A percentile compares a stretch with the other conserved stretches of the same genome.
phyloP scores from a whole-genome alignment of 805 yeast species.

The Barnettozyma siamensis region DNA sequence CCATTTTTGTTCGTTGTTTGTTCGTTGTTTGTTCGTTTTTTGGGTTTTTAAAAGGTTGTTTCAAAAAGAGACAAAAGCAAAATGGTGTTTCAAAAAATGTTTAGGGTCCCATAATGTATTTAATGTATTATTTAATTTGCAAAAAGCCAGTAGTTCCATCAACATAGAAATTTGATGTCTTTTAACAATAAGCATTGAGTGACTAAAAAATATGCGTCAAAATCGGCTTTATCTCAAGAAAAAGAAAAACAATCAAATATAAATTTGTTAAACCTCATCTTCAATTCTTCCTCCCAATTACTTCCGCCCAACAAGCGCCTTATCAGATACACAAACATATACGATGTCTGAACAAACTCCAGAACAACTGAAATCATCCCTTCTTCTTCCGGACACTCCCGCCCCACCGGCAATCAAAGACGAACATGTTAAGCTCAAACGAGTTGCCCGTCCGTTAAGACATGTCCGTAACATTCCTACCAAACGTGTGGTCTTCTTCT shows the following conservation, averaged over 20 bases:
- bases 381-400: conserved; percentile 6
- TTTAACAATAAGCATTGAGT: not conserved
- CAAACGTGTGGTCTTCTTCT: conserved; percentile 38
- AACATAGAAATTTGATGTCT: no score
- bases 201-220: not conserved
- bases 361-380: conserved; percentile 5
- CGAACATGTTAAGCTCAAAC: conserved; percentile 17
- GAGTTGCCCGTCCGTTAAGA: conserved; percentile 43
- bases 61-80: not conserved
- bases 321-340: no score
- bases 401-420: conserved; percentile 13
- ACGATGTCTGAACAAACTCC: conserved; percentile 5
- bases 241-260: not conserved
- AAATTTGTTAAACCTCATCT: no score
- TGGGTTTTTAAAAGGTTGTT: not conserved
- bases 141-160: no score
- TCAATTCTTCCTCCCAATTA: no score
- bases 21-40: not conserved
- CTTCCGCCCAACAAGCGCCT: no score
- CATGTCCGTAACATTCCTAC: conserved; percentile 48
- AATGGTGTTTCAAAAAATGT: no score
- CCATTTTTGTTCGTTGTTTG: not conserved
- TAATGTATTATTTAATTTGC: not conserved
- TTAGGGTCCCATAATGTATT: not conserved
- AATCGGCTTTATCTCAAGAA: not conserved